These are phyloP conservation scores for Arthroderma sp. DNA, from an alignment of 2,329 filamentous ascomycete genomes.

Conservation along the genomic window DNA sequence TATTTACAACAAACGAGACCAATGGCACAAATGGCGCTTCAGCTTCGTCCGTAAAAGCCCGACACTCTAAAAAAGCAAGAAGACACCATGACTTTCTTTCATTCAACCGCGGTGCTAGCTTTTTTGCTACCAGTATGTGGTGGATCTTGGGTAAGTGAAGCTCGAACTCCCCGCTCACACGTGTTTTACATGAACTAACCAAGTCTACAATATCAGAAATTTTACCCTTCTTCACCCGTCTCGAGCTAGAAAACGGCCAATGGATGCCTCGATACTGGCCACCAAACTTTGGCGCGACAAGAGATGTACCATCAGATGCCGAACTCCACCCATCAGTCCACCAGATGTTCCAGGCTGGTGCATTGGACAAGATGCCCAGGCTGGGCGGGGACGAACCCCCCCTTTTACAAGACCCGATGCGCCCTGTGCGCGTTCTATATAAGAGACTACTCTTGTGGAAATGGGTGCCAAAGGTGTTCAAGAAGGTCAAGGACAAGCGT, in stretches of 20 bases:
- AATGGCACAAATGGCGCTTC: background rate
- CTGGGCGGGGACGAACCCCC: constrained; percentile 13
- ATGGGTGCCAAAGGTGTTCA: background rate
- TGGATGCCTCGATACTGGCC: constrained; percentile 24
- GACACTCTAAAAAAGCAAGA: constrained; percentile 10
- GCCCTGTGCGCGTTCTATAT: constrained; percentile 4
- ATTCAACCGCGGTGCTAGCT: constrained; percentile 19
- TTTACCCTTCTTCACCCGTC: constrained; percentile 23
- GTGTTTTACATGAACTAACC: background rate
- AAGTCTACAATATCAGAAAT: constrained; percentile 15
- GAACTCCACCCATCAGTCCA: constrained; percentile 20
- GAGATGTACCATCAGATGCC: constrained; percentile 22
- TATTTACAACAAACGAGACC: background rate
- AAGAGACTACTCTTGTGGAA: constrained; percentile 8
- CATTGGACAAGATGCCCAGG: constrained; percentile 13
- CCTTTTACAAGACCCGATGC: constrained; percentile 8
- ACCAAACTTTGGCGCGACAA: constrained; percentile 22
- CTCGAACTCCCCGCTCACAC: background rate
- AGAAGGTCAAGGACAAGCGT: too few relatives aligned
- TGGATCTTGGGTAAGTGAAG: constrained; percentile 19
- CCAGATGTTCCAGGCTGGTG: constrained; percentile 15
- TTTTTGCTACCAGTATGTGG: constrained; percentile 20
- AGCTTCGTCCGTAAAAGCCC: constrained; percentile 8
- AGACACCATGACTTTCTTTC: constrained; percentile 22
- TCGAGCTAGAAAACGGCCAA: constrained; percentile 23